These are phyloP conservation scores for Begonia loranthoides DNA, from an alignment of 306 rosid genomes.

Conservation along the genomic window DNA sequence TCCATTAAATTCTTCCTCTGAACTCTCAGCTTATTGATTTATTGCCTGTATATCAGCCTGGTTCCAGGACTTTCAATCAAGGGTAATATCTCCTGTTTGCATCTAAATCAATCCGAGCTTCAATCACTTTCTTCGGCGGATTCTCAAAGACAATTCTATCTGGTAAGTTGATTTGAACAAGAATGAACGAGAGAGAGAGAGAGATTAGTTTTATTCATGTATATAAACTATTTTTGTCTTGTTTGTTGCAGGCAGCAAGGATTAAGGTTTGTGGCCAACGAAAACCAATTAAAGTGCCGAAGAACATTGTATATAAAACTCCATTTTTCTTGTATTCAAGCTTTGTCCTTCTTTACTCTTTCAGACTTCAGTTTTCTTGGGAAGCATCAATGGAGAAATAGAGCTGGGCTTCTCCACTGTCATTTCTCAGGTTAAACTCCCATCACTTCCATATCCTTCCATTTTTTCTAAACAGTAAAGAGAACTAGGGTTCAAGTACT, in stretches of 20 bases:
- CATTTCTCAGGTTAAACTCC: slow-evolving; percentile 41
- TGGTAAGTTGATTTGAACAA: slow-evolving; percentile 16
- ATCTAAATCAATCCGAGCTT: slow-evolving; percentile 50
- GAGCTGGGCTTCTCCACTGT: slow-evolving; percentile 62
- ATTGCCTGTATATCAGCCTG: slow-evolving; percentile 21
- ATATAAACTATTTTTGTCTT: neutral
- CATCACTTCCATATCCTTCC: neutral
- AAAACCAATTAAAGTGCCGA: neutral
- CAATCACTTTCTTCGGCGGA: slow-evolving; percentile 30
- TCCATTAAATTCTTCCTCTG: too few species aligned
- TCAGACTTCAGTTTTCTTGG: slow-evolving; percentile 80
- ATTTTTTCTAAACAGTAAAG: neutral
- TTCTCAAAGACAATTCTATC: slow-evolving; percentile 46
- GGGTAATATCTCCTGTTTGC: slow-evolving; percentile 28
- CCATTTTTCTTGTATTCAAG: neutral
- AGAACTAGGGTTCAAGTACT: slow-evolving; percentile 1
- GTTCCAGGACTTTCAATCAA: slow-evolving; percentile 69
- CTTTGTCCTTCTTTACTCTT: neutral
- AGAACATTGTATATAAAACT: neutral
- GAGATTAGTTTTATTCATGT: neutral
- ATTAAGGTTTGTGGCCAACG: slow-evolving; percentile 40
- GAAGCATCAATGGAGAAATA: slow-evolving; percentile 73
- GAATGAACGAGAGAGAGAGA: too few species aligned
- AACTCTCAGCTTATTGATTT: neutral
- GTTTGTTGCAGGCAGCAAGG: slow-evolving; percentile 56